Percentiles rank a stretch among this genome's conserved stretches.
phyloP scores from a whole-genome alignment of 208 protist species.

The Novymonas esmeraldas region DNA sequence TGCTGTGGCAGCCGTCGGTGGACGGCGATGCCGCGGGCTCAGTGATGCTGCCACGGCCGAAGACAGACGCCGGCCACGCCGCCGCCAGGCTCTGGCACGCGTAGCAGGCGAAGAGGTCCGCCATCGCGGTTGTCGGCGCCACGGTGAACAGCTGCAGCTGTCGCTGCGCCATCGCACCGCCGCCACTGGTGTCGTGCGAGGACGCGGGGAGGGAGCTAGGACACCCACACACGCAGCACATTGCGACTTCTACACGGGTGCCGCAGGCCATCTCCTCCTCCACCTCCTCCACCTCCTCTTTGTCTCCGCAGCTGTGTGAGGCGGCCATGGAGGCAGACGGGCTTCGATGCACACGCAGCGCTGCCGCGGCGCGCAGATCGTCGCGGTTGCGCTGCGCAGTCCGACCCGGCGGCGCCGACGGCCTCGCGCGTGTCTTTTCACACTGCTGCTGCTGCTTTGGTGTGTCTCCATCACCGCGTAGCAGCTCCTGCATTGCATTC shows the following conservation, averaged over 20 bases:
- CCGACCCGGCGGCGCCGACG: constrained; percentile 25
- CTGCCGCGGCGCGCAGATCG: constrained; percentile 9
- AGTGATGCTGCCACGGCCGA: neutral
- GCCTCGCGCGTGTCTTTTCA: neutral
- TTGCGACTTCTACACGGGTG: neutral
- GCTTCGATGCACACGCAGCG: constrained; percentile 7
- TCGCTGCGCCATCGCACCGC: neutral
- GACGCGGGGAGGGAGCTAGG: constrained; percentile 3
- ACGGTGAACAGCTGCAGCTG: neutral
- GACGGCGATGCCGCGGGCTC: neutral
- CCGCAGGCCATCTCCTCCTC: too few species aligned
- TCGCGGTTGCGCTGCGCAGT: constrained; percentile 37
- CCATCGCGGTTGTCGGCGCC: neutral
- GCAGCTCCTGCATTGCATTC: constrained; percentile 22
- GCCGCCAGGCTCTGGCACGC: constrained; percentile 23
- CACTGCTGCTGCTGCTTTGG: neutral
- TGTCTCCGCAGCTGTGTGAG: too few species aligned
- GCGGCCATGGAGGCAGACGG: too few species aligned
- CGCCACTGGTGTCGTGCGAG: too few species aligned
- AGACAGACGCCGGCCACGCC: constrained; percentile 16
- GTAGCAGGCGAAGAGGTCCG: constrained; percentile 23
- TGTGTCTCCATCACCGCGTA: neutral
- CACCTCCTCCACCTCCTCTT: too few species aligned
- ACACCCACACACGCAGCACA: constrained; percentile 37
- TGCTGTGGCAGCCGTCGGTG: neutral